Base-by-base conservation (phyloP, 2,329 filamentous ascomycete genomes). In the Zymoseptoria passerinii region DNA sequence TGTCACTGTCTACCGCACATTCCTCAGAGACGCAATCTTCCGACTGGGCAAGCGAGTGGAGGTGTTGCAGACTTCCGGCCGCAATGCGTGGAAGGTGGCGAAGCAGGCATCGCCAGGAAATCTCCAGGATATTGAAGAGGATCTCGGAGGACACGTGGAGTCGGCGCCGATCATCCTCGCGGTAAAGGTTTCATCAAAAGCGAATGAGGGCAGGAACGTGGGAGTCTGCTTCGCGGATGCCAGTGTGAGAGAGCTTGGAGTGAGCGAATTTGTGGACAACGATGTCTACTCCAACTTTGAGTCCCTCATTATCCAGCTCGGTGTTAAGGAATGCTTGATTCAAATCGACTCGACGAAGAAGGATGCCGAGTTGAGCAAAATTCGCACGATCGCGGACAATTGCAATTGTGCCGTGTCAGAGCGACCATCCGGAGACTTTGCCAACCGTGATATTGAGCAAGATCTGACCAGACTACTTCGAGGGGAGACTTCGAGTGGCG, bases 241-340 rank as follows among this genome's bases (percentile, higher is more conserved):
- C 0, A 96, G 90, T 65, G 92, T 97, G 27, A 83, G 94, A 54
- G 94, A 99, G 77, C 81, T 99, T 2, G 94, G 94, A 8, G 91
- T 99, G 56, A 96, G 90, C 78, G 95, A 99, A 71, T 99, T 99
- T 65, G 83, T 96, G n/a, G 94, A 99, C 79, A 99, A 97, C 70
- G 94, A 99, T 71, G 80, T 96, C 8, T 99, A 95, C 77, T 97
- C 92, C 55, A 99, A 99, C 73, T 95, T 99, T 65, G 94, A 99
- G 76, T 91, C 92, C 2, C 81, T 99, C 18, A 83, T 99, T 55
- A 99, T 99, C 65, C 95, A 99, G 71, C 83, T 99, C 2, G 94
- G 94, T 5, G 90, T 96, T 19, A 94, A 91, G 71, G 94, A 99
- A 73, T 96, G 92, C 68, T 77, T 99, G 28, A 76, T 99, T n/a